Evolutionary conservation across 164 flowering plant species (phyloP).

Genomic region (Berberis thunbergii): DNA sequence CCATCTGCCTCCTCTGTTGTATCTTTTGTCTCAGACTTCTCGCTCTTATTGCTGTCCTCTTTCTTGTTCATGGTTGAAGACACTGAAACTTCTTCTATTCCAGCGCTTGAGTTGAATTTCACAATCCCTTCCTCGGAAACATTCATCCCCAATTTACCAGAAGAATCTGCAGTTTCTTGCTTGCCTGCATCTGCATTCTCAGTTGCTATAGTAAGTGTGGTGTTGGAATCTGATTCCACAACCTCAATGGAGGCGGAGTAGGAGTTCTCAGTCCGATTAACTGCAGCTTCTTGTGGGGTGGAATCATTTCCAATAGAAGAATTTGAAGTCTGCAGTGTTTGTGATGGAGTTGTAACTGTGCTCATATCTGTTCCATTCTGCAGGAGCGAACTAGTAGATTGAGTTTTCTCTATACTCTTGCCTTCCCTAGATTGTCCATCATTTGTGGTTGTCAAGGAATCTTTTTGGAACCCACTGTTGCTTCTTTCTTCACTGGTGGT

Average conservation of each 20-base stretch:
- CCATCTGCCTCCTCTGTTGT: conserved; percentile 12
- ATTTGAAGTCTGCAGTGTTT: conserved; percentile 3
- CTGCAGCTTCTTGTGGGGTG: conserved; percentile 3
- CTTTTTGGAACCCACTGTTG: too few species aligned
- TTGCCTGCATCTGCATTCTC: conserved; percentile 9
- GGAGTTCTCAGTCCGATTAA: neutral
- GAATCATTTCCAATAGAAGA: conserved; percentile 14
- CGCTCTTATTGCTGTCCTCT: conserved; percentile 8
- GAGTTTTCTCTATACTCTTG: conserved; percentile 1
- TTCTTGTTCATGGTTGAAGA: conserved; percentile 18
- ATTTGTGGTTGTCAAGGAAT: conserved; percentile 9
- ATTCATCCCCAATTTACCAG: conserved; percentile 7
- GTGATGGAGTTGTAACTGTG: conserved; percentile 10
- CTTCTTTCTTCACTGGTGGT: too few species aligned
- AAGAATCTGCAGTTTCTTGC: conserved; percentile 5
- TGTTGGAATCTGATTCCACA: conserved; percentile 9
- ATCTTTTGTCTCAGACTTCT: conserved; percentile 8
- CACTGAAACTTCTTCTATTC: conserved; percentile 7
- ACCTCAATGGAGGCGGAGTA: neutral
- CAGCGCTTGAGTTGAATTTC: conserved; percentile 9
- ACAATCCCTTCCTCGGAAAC: conserved; percentile 4
- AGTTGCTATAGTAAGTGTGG: conserved; percentile 12
- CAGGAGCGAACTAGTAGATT: conserved; percentile 6
- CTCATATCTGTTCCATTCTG: conserved; percentile 13
- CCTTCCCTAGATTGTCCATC: conserved; percentile 18